Conservation (phyloP, 371 early-diverging fungal genomes). For the Mortierella sp. region DNA sequence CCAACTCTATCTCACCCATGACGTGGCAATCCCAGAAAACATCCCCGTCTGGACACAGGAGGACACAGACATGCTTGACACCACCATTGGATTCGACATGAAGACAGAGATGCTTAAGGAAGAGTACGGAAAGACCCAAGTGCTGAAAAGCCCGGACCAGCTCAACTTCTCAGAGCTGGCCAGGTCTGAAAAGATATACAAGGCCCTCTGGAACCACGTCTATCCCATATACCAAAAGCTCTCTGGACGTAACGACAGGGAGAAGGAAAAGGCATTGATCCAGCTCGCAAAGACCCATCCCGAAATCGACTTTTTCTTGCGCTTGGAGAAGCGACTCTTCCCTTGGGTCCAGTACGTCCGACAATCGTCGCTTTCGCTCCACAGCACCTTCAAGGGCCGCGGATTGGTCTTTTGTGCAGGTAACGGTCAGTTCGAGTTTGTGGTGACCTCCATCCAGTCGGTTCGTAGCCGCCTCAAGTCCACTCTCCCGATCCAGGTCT, state of each 20-base stretch:
- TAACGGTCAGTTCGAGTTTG: constrained; percentile 73
- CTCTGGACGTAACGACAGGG: constrained; percentile 30
- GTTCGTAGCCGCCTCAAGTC: constrained; percentile 70
- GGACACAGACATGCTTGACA: constrained; percentile 40
- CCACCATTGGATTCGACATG: constrained; percentile 28
- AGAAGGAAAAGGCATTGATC: constrained; percentile 25
- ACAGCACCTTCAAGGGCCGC: constrained; percentile 53
- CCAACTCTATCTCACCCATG: constrained; percentile 48
- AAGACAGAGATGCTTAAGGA: constrained; percentile 32
- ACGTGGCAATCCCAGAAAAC: constrained; percentile 48
- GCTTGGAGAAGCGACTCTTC: constrained; percentile 40
- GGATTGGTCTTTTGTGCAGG: constrained; percentile 84
- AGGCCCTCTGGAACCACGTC: constrained; percentile 50
- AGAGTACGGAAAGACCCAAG: constrained; percentile 26
- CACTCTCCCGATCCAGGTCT: constrained; percentile 80
- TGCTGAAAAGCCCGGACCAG: constrained; percentile 5
- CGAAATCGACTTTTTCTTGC: constrained; percentile 43
- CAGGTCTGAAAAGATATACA: constrained; percentile 36
- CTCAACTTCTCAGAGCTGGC: constrained; percentile 40
- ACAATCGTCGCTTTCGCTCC: constrained; percentile 38
- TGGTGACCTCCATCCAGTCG: constrained; percentile 68
- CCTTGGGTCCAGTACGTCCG: constrained; percentile 48
- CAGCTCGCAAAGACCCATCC: constrained; percentile 40
- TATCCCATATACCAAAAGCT: constrained; percentile 35
- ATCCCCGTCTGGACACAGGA: constrained; percentile 48